Base-by-base conservation (phyloP, 2,329 filamentous ascomycete genomes). In the Didymella pinodella region DNA sequence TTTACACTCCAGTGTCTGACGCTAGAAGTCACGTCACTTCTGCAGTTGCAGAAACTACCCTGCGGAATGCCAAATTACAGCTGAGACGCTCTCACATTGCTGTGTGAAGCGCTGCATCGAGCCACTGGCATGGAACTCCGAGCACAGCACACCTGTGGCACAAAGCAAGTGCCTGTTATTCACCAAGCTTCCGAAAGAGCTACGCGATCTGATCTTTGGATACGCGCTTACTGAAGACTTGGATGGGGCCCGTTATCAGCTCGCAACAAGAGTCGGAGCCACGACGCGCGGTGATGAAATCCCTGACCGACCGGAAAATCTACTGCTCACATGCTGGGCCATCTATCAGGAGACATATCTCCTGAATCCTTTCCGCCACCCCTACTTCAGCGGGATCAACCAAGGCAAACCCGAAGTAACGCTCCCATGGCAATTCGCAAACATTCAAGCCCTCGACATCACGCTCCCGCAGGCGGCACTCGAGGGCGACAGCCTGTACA, bases 261-360 rank as follows among this genome's bases (percentile, higher is more conserved):
- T 25, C 12, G 40, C 22, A 18, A 14, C n/a, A n/a, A 29, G 2
- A 2, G 4, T 12, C 12, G 18, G 10, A 20, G 20, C 28, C 25
- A 7, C 7, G 7, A 25, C 31, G 3, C 2, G 3, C n/a, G 29
- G 14, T 12, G 40, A 26, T 22, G 20, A 14, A 10, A 36, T 2
- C 7, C 47, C 45, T 5, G 62, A 67, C 28, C 56, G 59, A 1
- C 62, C 66, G 7, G n/a, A 54, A 11, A 54, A 57, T 3, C 49
- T 70, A 1, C 61, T 71, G 1, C 28, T 38, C 4, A 64, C 68
- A 7, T 72, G 67, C 48, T 62, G 60, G 12, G 66, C 64, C 5
- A 48, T 70, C 0, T 71, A 70, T 40, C 34, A 67, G 2, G 69
- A 72, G 25, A 66, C 69, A 2, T 70, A 61, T 20, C 22, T 43